Percentiles rank a stretch among this genome's conserved stretches.
Conservation (phyloP, 2,329 filamentous ascomycete genomes). For the Paracoccidioides lutzii region DNA sequence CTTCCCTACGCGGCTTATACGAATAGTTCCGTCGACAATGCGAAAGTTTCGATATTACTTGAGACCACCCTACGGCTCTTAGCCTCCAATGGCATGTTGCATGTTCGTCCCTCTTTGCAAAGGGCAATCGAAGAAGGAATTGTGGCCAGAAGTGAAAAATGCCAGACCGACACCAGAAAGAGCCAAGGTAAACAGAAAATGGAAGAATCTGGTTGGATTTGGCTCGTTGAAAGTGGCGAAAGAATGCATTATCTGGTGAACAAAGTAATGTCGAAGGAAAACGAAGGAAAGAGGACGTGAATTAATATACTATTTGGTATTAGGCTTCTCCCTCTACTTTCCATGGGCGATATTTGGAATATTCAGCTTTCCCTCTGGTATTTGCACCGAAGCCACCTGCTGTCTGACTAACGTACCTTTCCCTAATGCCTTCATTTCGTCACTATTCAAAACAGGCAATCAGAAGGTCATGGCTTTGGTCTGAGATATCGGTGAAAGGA, state of each 20-base stretch:
- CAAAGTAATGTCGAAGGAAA: conserved; percentile 7
- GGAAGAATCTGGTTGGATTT: conserved; percentile 25
- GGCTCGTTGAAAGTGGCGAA: conserved; percentile 31
- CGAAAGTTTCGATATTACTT: conserved; percentile 55
- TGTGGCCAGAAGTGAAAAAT: conserved; percentile 34
- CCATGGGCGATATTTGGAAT: not conserved
- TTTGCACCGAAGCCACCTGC: too few species aligned
- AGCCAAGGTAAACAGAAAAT: conserved; percentile 27
- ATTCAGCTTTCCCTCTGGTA: not conserved
- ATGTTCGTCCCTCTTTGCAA: conserved; percentile 26
- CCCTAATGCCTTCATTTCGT: too few species aligned
- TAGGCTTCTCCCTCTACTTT: not conserved
- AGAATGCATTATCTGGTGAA: conserved; percentile 26
- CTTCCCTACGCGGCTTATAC: conserved; percentile 53
- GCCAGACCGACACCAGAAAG: conserved; percentile 33
- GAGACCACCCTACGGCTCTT: conserved; percentile 52
- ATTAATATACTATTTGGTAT: not conserved
- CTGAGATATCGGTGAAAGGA: too few species aligned
- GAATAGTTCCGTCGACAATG: conserved; percentile 52
- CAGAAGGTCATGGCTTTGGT: too few species aligned
- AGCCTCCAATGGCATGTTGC: conserved; percentile 22
- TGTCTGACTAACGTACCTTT: too few species aligned
- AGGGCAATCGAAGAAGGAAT: conserved; percentile 42
- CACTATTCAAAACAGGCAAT: too few species aligned
- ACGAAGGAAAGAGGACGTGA: not conserved